These are phyloP conservation scores for Fusarium phyllophilum DNA, from an alignment of 2,329 filamentous ascomycete genomes.

Conservation along the genomic window DNA sequence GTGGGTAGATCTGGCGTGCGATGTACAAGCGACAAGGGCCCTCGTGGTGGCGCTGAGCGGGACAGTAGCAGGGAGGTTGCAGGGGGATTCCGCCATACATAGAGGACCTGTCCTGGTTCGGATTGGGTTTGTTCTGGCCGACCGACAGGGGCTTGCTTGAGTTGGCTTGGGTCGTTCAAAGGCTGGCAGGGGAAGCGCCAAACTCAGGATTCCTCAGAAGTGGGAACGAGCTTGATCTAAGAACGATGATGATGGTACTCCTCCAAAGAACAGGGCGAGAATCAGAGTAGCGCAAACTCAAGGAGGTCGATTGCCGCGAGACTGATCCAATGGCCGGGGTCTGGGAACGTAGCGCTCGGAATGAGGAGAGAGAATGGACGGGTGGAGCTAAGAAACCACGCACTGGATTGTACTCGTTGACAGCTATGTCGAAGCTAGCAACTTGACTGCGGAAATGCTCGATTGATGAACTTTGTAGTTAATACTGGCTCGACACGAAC, in stretches of 20 bases:
- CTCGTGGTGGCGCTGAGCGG: conserved; percentile 51
- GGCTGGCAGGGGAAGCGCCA: conserved; percentile 23
- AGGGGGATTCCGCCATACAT: conserved; percentile 32
- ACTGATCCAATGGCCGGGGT: conserved; percentile 44
- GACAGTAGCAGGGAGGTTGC: conserved; percentile 41
- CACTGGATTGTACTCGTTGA: conserved; percentile 49
- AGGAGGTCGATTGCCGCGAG: conserved; percentile 39
- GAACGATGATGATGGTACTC: conserved; percentile 30
- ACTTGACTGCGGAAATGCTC: conserved; percentile 25
- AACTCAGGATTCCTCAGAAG: conserved; percentile 24
- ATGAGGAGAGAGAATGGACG: conserved; percentile 29
- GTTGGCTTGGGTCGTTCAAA: conserved; percentile 26
- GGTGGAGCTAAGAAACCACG: conserved; percentile 46
- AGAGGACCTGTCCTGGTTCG: conserved; percentile 30
- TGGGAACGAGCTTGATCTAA: conserved; percentile 25
- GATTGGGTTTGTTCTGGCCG: conserved; percentile 32
- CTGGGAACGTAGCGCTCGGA: conserved; percentile 41
- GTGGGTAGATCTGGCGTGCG: conserved; percentile 49
- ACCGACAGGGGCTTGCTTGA: conserved; percentile 26
- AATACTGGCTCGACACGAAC: conserved; percentile 30
- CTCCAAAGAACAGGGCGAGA: conserved; percentile 25
- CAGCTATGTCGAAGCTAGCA: conserved; percentile 42
- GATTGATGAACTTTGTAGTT: conserved; percentile 20
- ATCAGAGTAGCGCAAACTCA: conserved; percentile 44
- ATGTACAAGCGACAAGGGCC: conserved; percentile 44